These are phyloP conservation scores for Gymnopilus junonius DNA, from an alignment of 768 basidiomycete species.

Conservation along the genomic window DNA sequence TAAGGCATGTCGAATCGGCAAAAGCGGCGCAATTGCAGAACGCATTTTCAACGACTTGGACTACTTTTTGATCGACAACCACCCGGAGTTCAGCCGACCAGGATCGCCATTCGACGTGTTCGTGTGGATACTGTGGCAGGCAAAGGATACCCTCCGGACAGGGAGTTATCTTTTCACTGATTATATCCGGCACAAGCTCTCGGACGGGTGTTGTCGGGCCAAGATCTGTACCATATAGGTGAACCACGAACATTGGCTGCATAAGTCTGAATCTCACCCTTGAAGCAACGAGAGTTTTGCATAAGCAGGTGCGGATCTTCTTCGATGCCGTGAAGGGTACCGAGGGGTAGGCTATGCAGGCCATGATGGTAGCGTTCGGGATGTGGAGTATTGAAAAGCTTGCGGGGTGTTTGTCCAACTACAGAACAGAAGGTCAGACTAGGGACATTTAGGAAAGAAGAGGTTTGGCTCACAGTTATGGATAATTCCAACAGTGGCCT, in stretches of 20 bases:
- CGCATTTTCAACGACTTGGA: conserved; percentile 78
- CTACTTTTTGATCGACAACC: conserved; percentile 66
- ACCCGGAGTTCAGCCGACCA: conserved; percentile 63
- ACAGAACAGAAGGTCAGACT: conserved; percentile 5
- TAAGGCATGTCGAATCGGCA: conserved; percentile 71
- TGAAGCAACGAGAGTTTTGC: conserved; percentile 59
- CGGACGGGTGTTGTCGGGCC: conserved; percentile 50
- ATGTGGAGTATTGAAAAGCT: conserved; percentile 80
- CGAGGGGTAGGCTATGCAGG: conserved; percentile 71
- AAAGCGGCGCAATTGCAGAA: conserved; percentile 78
- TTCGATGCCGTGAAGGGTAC: conserved; percentile 74
- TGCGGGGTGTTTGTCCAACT: conserved; percentile 94
- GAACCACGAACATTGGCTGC: not conserved
- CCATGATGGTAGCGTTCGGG: conserved; percentile 77
- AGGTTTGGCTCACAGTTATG: conserved; percentile 73
- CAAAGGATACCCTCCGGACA: conserved; percentile 61
- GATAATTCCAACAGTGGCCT: conserved; percentile 93
- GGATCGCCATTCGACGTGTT: conserved; percentile 70
- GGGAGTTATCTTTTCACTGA: conserved; percentile 62
- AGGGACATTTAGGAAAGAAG: not conserved
- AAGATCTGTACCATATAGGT: conserved; percentile 43
- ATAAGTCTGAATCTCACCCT: conserved; percentile 43
- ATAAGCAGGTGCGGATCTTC: conserved; percentile 78
- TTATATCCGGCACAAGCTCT: conserved; percentile 57
- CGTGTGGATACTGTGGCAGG: conserved; percentile 64